Conservation (phyloP, 2,329 filamentous ascomycete species). For the Colletotrichum sp. region DNA sequence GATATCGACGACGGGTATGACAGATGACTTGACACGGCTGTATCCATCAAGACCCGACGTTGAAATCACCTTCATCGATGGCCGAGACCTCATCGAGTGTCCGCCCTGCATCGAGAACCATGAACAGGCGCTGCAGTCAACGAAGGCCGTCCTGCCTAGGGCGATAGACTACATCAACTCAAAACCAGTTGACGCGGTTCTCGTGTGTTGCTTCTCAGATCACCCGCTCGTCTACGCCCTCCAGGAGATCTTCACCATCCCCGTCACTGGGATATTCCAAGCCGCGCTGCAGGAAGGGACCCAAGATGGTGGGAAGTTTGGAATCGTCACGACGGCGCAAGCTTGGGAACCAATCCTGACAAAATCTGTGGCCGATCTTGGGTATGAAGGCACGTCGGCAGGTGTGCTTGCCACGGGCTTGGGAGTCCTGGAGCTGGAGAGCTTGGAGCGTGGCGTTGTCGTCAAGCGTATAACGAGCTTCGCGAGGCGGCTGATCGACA, state of each 20-base stretch:
- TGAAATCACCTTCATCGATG: conserved; percentile 2
- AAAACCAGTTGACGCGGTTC: background rate
- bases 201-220: conserved; percentile 17
- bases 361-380: background rate
- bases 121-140: background rate
- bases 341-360: background rate
- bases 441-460: background rate
- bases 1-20: conserved; percentile 15
- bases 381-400: background rate
- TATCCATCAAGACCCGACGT: background rate
- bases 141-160: background rate
- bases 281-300: background rate
- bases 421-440: background rate
- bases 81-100: background rate
- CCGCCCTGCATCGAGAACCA: conserved; percentile 12
- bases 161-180: background rate
- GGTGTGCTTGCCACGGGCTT: conserved; percentile 1
- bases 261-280: conserved; percentile 2
- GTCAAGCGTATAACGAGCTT: background rate
- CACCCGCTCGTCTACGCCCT: conserved; percentile 10
- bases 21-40: background rate
- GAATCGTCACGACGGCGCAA: conserved; percentile 4
- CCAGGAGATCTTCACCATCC: background rate
- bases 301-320: background rate
- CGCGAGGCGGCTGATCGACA: background rate